Evolutionary conservation across 2,329 filamentous ascomycete genomes (phyloP).

Genomic region (Phialophora tarda): DNA sequence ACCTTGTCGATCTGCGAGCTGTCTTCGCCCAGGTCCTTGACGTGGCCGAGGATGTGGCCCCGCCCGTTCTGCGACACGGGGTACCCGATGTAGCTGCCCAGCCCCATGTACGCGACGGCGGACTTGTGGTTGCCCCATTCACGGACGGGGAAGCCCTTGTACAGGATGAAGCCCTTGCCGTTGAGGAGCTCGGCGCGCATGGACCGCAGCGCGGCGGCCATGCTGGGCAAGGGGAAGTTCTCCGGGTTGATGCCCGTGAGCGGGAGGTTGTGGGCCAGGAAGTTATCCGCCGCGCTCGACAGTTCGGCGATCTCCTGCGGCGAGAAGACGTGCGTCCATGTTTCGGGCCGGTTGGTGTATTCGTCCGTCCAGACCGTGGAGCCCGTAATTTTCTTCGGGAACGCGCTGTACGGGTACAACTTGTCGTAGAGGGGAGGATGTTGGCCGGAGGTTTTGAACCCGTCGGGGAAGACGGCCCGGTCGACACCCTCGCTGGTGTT

Average conservation of each 20-base stretch:
- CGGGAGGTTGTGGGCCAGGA: conserved; percentile 68
- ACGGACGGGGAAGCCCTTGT: conserved; percentile 80
- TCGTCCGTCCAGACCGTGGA: conserved; percentile 76
- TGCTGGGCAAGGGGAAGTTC: conserved; percentile 66
- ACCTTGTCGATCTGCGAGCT: conserved; percentile 81
- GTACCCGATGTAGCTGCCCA: conserved; percentile 84
- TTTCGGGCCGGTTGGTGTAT: conserved; percentile 66
- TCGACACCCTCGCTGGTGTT: conserved; percentile 26
- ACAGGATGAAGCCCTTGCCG: conserved; percentile 87
- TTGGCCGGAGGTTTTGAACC: conserved; percentile 73
- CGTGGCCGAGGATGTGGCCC: conserved; percentile 85
- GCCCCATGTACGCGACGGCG: conserved; percentile 87
- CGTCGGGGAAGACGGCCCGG: conserved; percentile 61
- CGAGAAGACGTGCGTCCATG: conserved; percentile 75
- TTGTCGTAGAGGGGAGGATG: conserved; percentile 70
- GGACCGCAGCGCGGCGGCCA: conserved; percentile 59
- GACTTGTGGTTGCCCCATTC: conserved; percentile 80
- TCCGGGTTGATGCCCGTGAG: conserved; percentile 72
- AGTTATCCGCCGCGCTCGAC: conserved; percentile 68
- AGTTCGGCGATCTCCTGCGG: conserved; percentile 71
- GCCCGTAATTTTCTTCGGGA: conserved; percentile 73
- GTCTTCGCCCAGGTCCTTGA: conserved; percentile 87
- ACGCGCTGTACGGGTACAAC: conserved; percentile 70
- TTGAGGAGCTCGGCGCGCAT: conserved; percentile 73
- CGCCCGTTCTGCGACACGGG: conserved; percentile 85